These are phyloP conservation scores for Alnus glutinosa DNA, from an alignment of 306 rosid species.

Conservation along the genomic window DNA sequence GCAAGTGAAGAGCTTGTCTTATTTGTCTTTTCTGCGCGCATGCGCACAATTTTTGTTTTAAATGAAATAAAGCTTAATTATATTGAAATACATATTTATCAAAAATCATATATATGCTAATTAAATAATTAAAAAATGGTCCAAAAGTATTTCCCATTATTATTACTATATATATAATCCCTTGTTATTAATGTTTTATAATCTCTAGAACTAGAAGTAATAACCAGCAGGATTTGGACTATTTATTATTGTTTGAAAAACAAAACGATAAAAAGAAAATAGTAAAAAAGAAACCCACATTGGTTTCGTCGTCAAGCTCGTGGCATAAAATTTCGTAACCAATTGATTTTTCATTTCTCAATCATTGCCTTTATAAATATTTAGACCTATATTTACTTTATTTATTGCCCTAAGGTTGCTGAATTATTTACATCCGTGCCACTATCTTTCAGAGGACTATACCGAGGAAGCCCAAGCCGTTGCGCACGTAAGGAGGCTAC, in stretches of 20 bases:
- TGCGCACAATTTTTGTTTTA: too few species aligned
- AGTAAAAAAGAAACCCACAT: neutral
- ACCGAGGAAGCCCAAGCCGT: slow-evolving; percentile 47
- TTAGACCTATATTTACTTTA: too few species aligned
- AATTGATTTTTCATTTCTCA: too few species aligned
- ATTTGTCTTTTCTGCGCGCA: neutral
- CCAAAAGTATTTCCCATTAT: too few species aligned
- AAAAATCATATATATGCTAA: too few species aligned
- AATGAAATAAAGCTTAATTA: too few species aligned
- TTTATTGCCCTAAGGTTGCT: neutral
- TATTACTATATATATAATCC: neutral
- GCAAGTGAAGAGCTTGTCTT: neutral
- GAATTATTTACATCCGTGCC: neutral
- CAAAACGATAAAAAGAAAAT: too few species aligned
- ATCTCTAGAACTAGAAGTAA: too few species aligned
- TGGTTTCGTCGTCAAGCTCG: neutral
- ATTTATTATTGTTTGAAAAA: too few species aligned
- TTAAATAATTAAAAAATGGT: too few species aligned
- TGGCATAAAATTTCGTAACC: neutral
- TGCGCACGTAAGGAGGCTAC: slow-evolving; percentile 76
- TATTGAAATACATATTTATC: too few species aligned
- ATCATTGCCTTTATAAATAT: too few species aligned
- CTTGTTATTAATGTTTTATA: neutral
- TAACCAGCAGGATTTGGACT: neutral
- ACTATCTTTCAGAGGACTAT: slow-evolving; percentile 57